Percentiles rank a stretch among this genome's conserved stretches.
Evolutionary conservation across 2,329 filamentous ascomycete species (phyloP).

Genomic region (Acarospora socialis): DNA sequence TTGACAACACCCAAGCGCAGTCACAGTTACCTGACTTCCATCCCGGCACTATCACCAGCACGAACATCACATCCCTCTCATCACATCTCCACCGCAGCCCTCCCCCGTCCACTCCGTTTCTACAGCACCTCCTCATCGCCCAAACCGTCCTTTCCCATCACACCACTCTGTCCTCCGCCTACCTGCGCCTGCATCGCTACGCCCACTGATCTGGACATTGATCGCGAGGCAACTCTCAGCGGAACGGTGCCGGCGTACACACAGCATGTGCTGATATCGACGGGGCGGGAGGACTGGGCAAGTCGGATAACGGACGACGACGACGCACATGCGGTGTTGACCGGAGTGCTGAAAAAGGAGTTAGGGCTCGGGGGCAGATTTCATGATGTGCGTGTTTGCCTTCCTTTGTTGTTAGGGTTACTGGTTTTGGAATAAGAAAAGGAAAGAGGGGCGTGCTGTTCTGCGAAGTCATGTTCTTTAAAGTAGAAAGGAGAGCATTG

Average conservation of each 20-base stretch:
- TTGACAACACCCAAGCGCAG: too few species aligned
- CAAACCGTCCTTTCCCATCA: slow-evolving; percentile 37
- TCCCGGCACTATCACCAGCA: too few species aligned
- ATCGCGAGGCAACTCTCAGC: slow-evolving; percentile 53
- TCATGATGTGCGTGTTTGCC: slow-evolving; percentile 47
- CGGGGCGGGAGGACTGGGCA: slow-evolving; percentile 65
- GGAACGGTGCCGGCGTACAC: slow-evolving; percentile 65
- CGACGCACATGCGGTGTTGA: slow-evolving; percentile 36
- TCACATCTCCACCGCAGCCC: too few species aligned
- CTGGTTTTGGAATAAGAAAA: too few species aligned
- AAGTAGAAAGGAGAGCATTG: too few species aligned
- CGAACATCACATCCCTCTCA: too few species aligned
- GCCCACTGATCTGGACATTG: slow-evolving; percentile 57
- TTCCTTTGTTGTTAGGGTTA: too few species aligned
- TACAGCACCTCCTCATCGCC: too few species aligned
- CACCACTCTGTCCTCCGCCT: slow-evolving; percentile 53
- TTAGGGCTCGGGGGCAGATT: slow-evolving; percentile 43
- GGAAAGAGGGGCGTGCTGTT: too few species aligned
- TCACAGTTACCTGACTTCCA: too few species aligned
- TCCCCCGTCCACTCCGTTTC: too few species aligned
- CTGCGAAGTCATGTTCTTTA: too few species aligned
- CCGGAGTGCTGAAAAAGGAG: slow-evolving; percentile 56
- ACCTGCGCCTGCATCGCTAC: slow-evolving; percentile 61
- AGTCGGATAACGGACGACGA: slow-evolving; percentile 76
- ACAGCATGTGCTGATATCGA: slow-evolving; percentile 73